Evolutionary conservation across 2,329 filamentous ascomycete species (phyloP).

Genomic region (Penicillium hordei): DNA sequence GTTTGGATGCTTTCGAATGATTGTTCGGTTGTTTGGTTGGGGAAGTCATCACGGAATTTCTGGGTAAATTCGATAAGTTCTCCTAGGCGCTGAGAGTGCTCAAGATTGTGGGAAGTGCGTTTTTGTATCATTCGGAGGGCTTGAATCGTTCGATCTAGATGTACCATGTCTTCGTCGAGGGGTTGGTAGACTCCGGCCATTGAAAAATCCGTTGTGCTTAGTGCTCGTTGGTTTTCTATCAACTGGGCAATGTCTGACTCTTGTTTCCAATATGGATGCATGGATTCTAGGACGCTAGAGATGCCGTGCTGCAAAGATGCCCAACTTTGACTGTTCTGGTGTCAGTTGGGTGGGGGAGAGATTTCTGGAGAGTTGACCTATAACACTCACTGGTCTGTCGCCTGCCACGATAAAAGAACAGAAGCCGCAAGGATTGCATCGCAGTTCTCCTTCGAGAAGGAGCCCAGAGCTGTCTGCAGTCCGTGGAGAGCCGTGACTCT

Average conservation of each 20-base stretch:
- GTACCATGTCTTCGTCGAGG: conserved; percentile 66
- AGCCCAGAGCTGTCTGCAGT: conserved; percentile 79
- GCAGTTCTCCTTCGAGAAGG: conserved; percentile 81
- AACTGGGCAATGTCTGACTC: conserved; percentile 65
- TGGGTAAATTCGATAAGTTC: conserved; percentile 72
- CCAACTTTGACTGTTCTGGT: conserved; percentile 73
- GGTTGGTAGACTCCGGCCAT: conserved; percentile 36
- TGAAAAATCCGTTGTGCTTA: conserved; percentile 37
- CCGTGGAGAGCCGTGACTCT: conserved; percentile 82
- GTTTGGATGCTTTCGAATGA: conserved; percentile 89
- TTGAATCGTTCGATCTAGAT: conserved; percentile 65
- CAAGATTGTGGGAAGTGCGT: conserved; percentile 66
- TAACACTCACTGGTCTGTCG: conserved; percentile 80
- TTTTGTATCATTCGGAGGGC: conserved; percentile 60
- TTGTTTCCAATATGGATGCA: conserved; percentile 82
- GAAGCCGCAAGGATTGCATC: conserved; percentile 91
- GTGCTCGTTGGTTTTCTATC: conserved; percentile 42
- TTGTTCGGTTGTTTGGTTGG: conserved; percentile 70
- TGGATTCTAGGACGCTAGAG: conserved; percentile 83
- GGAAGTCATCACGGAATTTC: conserved; percentile 68
- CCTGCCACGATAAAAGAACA: conserved; percentile 91
- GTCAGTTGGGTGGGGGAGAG: conserved; percentile 19
- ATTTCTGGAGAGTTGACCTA: conserved; percentile 19
- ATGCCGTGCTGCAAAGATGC: conserved; percentile 89
- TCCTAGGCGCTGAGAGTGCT: conserved; percentile 67